phyloP scores from a whole-genome alignment of 192 early-diverging fungal genomes.

The Chytriomyces sp. region DNA sequence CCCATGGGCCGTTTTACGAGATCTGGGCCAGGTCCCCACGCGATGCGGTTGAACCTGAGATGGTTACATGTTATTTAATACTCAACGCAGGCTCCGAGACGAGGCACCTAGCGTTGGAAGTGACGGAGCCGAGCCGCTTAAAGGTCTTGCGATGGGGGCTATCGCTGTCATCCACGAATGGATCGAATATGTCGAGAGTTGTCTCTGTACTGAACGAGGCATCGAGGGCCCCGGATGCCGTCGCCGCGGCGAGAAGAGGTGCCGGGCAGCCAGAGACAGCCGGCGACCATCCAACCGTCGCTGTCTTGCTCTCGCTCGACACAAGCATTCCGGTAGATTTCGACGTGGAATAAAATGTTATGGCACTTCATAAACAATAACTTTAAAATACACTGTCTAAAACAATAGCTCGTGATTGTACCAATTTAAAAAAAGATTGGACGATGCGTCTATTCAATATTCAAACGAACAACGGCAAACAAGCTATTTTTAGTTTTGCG shows the following conservation, averaged over 20 bases:
- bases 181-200: conserved; percentile 85
- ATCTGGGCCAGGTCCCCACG: conserved; percentile 64
- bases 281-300: conserved; percentile 86
- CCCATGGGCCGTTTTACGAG: conserved; percentile 58
- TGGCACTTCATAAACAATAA: too few relatives aligned
- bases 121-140: conserved; percentile 57
- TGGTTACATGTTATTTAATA: background rate
- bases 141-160: too few relatives aligned
- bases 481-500: too few relatives aligned
- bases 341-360: too few relatives aligned
- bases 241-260: conserved; percentile 82
- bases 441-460: too few relatives aligned
- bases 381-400: too few relatives aligned
- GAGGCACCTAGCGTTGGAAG: conserved; percentile 63
- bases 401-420: too few relatives aligned
- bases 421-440: too few relatives aligned
- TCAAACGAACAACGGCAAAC: too few relatives aligned
- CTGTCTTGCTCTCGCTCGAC: conserved; percentile 69
- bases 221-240: conserved; percentile 95
- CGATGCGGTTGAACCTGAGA: conserved; percentile 83
- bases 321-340: too few relatives aligned
- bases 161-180: conserved; percentile 45
- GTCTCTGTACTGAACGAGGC: conserved; percentile 89
- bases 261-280: conserved; percentile 59
- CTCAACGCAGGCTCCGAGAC: background rate